Conservation (phyloP, 2,329 filamentous ascomycete genomes). For the Aspergillus calidoustus region DNA sequence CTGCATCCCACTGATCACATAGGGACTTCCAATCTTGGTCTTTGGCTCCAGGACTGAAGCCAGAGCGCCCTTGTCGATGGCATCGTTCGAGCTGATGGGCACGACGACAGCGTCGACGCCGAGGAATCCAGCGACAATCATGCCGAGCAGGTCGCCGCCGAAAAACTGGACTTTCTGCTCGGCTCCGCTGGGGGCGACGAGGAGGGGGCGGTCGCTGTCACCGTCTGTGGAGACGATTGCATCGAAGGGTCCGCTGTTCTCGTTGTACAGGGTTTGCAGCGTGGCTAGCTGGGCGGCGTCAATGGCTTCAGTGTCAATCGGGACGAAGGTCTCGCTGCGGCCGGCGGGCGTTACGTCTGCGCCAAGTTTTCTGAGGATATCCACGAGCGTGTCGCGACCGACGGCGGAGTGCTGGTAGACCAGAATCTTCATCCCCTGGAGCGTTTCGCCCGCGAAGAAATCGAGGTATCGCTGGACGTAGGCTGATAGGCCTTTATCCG, state of each 20-base stretch:
- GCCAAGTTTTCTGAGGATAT: conserved; percentile 35
- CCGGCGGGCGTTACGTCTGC: conserved; percentile 36
- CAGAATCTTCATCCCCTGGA: conserved; percentile 34
- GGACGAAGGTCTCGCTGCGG: conserved; percentile 40
- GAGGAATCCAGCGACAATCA: conserved; percentile 39
- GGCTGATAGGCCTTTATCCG: conserved; percentile 6
- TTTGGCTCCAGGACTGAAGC: conserved; percentile 33
- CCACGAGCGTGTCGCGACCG: conserved; percentile 38
- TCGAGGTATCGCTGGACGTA: conserved; percentile 38
- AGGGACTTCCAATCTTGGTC: conserved; percentile 41
- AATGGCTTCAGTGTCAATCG: conserved; percentile 42
- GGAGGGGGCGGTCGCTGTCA: conserved; percentile 39
- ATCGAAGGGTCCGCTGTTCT: conserved; percentile 28
- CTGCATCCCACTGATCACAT: conserved; percentile 41
- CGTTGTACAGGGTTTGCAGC: conserved; percentile 29
- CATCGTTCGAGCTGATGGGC: conserved; percentile 40
- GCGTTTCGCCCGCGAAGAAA: conserved; percentile 36
- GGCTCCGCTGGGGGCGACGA: conserved; percentile 31
- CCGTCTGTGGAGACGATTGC: conserved; percentile 40
- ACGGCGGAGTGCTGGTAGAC: conserved; percentile 42
- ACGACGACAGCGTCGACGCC: conserved; percentile 37
- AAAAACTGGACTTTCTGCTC: conserved; percentile 37
- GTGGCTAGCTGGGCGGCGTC: conserved; percentile 38
- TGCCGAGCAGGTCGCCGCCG: conserved; percentile 38
- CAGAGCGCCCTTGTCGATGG: conserved; percentile 37